These are phyloP conservation scores for Aquilaria malaccensis DNA, from an alignment of 345 rosid genomes.

Conservation along the genomic window DNA sequence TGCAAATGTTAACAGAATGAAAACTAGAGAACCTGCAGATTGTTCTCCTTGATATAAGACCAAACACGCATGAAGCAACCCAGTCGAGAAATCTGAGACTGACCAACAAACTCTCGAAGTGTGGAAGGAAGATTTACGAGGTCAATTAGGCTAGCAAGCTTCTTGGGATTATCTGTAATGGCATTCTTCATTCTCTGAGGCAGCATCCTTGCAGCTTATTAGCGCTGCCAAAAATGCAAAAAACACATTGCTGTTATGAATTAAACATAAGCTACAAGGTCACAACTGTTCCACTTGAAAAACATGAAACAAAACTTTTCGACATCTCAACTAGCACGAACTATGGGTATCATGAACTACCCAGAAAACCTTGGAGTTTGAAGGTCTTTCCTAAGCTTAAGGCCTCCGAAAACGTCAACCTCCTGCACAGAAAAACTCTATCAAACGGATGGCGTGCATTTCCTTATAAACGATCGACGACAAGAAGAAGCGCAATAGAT, in stretches of 20 bases:
- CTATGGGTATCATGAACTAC: no score
- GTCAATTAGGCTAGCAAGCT: slow-evolving; percentile 76
- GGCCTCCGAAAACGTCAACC: no score
- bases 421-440: slow-evolving; percentile 13
- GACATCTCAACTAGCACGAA: no score
- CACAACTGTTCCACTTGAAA: no score
- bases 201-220: slow-evolving; percentile 39
- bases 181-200: slow-evolving; percentile 68
- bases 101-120: slow-evolving; percentile 80
- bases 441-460: slow-evolving; percentile 21
- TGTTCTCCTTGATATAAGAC: slow-evolving; percentile 85
- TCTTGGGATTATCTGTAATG: slow-evolving; percentile 68
- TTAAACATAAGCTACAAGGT: no score
- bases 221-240: no score
- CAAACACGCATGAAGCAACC: slow-evolving; percentile 87
- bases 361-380: no score
- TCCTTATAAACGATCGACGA: no score
- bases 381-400: no score
- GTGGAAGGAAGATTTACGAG: slow-evolving; percentile 84
- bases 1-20: neutral
- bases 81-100: slow-evolving; percentile 81
- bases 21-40: slow-evolving; percentile 57
- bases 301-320: no score
- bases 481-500: no score
- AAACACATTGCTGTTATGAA: no score